Evolutionary conservation across 177 flowering plant genomes (phyloP), one percentile per base, ranked within the genome.

Genomic region (Telopea speciosissima): DNA sequence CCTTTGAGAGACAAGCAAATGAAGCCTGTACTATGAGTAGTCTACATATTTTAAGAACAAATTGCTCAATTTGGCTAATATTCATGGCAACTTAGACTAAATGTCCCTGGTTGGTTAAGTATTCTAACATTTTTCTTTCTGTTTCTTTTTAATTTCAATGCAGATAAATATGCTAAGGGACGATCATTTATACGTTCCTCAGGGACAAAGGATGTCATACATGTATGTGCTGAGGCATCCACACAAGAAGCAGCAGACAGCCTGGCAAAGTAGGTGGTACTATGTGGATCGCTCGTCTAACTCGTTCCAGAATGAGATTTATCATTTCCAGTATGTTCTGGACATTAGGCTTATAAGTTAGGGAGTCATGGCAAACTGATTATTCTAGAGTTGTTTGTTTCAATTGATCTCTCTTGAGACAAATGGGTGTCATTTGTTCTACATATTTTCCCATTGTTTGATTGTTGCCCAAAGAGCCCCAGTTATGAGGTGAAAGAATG

Each of bases 201-300:
- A 9, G 97, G 97, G 25, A 95, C 97, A 14, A 96, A 95, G 83
- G 97, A 95, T 73, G 94, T 92, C 0, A 72, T 95, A 60, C 93
- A 94, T 24, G 90, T 95, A 14, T 95, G 92, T 79, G 97, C 97
- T 2, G 97, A 95, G 83, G 97, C 99, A 68, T 74, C 88, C 59
- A 87, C 94, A 45, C 94, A 95, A 67, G 94, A 86, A 73, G 92
- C 78, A 40, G 96, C 96, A 58, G 97, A 92, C 40, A 71, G 23
- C 67, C 80, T 95, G 42, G 97, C 97, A 36, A 74, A 79, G 45
- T 88, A 94, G 8, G 93, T 92, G 16, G 94, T 91, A 6, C 77
- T 69, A 91, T 69, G 94, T 86, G 17, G 83, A 87, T 54, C 76
- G 74, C 60, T 42, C 3, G 7, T 22, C 36, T 62, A 25, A 24